A percentile compares a stretch with the other conserved stretches of the same genome.
Conservation (phyloP, 345 rosid genomes). For the Microcos paniculata region DNA sequence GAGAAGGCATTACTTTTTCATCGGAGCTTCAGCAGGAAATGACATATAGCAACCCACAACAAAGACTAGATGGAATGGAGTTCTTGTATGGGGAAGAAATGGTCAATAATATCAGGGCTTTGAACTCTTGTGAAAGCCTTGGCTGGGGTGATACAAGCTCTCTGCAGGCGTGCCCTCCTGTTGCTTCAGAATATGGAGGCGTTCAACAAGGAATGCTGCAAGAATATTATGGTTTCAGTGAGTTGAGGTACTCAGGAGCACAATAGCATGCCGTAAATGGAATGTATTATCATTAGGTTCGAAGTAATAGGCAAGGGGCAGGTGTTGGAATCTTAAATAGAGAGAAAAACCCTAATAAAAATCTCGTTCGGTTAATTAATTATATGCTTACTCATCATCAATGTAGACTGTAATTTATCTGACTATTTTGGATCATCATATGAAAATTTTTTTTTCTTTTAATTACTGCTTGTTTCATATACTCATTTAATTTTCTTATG, state of each 20-base stretch:
- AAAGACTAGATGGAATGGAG: slow-evolving; percentile 46
- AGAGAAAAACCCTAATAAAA: slow-evolving; percentile 32
- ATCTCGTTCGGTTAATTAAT: slow-evolving; percentile 13
- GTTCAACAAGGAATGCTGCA: slow-evolving; percentile 24
- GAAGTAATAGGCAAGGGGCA: slow-evolving; percentile 10
- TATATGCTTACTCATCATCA: slow-evolving; percentile 3
- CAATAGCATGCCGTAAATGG: slow-evolving; percentile 16
- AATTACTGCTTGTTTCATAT: neutral
- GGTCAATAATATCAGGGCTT: slow-evolving; percentile 6
- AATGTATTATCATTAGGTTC: neutral
- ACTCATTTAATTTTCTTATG: neutral
- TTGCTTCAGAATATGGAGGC: slow-evolving; percentile 26
- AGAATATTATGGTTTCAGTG: slow-evolving; percentile 26
- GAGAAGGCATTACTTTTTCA: slow-evolving; percentile 25
- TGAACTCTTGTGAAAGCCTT: slow-evolving; percentile 14
- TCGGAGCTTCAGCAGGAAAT: slow-evolving; percentile 36
- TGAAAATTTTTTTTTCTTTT: neutral
- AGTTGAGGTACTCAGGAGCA: slow-evolving; percentile 29
- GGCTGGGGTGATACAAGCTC: slow-evolving; percentile 35
- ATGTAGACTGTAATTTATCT: slow-evolving; percentile 14
- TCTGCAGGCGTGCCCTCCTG: slow-evolving; percentile 21
- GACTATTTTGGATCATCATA: neutral
- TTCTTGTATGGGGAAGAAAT: slow-evolving; percentile 35
- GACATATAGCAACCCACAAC: slow-evolving; percentile 23
- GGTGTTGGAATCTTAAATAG: slow-evolving; percentile 14